phyloP scores from a whole-genome alignment of 768 basidiomycete species.

The Gyrodon lividus region DNA sequence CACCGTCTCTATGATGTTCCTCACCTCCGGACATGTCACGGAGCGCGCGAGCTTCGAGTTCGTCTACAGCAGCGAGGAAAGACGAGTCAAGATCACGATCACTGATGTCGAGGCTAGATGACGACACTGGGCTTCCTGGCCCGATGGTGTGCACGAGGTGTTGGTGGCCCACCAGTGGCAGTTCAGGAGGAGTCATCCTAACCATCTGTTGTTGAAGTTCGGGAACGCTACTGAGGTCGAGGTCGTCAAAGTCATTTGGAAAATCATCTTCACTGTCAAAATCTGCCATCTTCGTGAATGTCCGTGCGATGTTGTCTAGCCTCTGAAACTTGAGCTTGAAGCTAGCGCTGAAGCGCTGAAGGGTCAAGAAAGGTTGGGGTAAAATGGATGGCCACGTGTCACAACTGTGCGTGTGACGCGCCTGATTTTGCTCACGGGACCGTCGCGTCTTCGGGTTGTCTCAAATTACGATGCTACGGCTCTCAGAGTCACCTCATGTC shows the following conservation, averaged over 20 bases:
- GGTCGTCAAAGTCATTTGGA: constrained; percentile 51
- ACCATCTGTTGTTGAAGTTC: constrained; percentile 23
- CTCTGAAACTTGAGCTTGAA: too few relatives aligned
- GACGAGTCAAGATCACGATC: constrained; percentile 23
- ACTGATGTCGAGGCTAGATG: constrained; percentile 1
- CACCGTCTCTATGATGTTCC: background rate
- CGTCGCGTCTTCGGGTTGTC: too few relatives aligned
- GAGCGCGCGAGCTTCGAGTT: constrained; percentile 40
- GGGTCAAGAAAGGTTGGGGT: too few relatives aligned
- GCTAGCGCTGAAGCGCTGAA: too few relatives aligned
- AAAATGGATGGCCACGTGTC: too few relatives aligned
- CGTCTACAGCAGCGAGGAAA: constrained; percentile 42
- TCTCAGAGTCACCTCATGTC: too few relatives aligned
- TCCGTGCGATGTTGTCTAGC: background rate
- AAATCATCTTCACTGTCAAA: constrained; percentile 47
- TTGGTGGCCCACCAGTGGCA: background rate
- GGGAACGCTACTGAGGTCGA: constrained; percentile 44
- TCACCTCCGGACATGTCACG: constrained; percentile 10
- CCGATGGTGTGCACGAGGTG: constrained; percentile 1
- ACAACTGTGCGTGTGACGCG: background rate
- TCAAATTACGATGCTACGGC: too few relatives aligned
- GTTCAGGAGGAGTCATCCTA: background rate
- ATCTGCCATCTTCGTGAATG: constrained; percentile 22
- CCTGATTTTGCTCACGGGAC: background rate
- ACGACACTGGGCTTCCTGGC: background rate